A percentile compares a stretch with the other conserved stretches of the same genome.
Evolutionary conservation across 306 rosid genomes (phyloP).

Genomic region (Ammopiptanthus mongolicus): DNA sequence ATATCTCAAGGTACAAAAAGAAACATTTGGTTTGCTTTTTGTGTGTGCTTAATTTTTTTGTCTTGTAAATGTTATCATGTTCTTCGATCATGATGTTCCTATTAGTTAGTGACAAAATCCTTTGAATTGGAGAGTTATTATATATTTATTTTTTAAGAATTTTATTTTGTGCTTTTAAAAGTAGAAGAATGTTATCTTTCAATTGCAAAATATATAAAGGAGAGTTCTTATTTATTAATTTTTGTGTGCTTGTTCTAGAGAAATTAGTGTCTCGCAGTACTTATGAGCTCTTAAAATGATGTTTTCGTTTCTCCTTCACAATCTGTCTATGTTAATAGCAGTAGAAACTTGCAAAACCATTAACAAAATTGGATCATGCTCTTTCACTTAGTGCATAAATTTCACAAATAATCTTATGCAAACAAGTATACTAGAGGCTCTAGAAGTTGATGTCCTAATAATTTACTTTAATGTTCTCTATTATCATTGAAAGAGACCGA

Average conservation of each 20-base stretch:
- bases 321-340: background rate
- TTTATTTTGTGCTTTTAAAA: no score
- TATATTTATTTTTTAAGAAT: no score
- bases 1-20: slow-evolving; percentile 68
- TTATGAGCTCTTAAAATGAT: background rate
- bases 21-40: background rate
- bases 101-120: background rate
- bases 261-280: no score
- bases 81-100: background rate
- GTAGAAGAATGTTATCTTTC: no score
- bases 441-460: background rate
- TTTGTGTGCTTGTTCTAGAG: no score
- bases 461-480: background rate
- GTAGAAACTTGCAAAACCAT: background rate
- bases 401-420: background rate
- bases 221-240: no score
- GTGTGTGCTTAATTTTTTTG: background rate
- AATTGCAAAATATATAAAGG: no score
- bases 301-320: background rate
- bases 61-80: background rate
- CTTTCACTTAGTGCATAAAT: background rate
- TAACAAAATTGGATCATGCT: background rate
- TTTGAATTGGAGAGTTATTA: background rate
- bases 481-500: background rate
- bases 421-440: background rate